A percentile compares a stretch with the other conserved stretches of the same genome.
Evolutionary conservation across 345 rosid species (phyloP).

Genomic region (Pistacia integerrima): DNA sequence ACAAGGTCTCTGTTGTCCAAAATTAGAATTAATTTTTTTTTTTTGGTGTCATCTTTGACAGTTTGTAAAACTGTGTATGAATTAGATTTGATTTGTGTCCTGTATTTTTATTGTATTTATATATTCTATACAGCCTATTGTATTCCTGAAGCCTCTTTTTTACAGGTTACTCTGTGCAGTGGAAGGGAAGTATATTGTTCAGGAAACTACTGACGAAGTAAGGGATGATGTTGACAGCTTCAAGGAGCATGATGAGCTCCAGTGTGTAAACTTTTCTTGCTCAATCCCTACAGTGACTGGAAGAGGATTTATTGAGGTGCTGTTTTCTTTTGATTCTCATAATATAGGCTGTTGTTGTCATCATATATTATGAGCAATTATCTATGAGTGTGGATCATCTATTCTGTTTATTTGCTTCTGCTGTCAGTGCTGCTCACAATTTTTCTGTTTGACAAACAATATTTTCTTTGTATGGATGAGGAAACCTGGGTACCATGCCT

Average conservation of each 20-base stretch:
- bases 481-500: too few relatives aligned
- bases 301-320: slow-evolving; percentile 97
- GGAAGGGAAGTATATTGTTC: slow-evolving; percentile 81
- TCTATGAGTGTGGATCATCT: background rate
- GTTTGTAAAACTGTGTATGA: slow-evolving; percentile 4
- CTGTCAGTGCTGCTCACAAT: too few relatives aligned
- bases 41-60: background rate
- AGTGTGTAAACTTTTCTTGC: slow-evolving; percentile 63
- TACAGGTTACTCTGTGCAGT: slow-evolving; percentile 88
- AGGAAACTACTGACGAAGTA: slow-evolving; percentile 55
- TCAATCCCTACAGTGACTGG: slow-evolving; percentile 63
- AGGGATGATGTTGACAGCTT: slow-evolving; percentile 40
- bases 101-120: background rate
- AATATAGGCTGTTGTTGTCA: slow-evolving; percentile 1
- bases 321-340: slow-evolving; percentile 22
- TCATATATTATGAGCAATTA: background rate
- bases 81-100: background rate
- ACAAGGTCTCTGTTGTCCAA: slow-evolving; percentile 54
- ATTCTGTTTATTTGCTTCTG: background rate
- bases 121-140: slow-evolving; percentile 2
- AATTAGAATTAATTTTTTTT: slow-evolving; percentile 12
- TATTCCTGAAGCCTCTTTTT: slow-evolving; percentile 13
- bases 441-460: too few relatives aligned
- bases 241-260: slow-evolving; percentile 58
- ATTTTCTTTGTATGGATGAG: too few relatives aligned